Evolutionary conservation across 768 basidiomycete species (phyloP).

Genomic region (Leccinum aurantiacum): DNA sequence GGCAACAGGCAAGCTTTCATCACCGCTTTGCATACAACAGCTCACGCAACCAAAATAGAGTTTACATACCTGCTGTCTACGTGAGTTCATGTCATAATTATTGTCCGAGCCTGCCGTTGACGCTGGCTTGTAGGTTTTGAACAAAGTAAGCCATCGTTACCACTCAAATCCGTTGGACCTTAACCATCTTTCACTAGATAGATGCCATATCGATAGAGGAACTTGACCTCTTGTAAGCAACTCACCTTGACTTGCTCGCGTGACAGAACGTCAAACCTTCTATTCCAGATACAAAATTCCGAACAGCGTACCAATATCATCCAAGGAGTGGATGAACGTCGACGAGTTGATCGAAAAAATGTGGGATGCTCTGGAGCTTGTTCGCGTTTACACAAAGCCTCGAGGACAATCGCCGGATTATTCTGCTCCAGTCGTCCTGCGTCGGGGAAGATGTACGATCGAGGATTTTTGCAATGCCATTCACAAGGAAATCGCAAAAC

Average conservation of each 20-base stretch:
- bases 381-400: conserved; percentile 96
- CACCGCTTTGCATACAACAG: background rate
- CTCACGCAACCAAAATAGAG: conserved; percentile 44
- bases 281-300: conserved; percentile 84
- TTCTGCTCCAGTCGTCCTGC: conserved; percentile 83
- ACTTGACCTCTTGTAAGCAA: conserved; percentile 76
- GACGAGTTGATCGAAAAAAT: conserved; percentile 92
- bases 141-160: conserved; percentile 58
- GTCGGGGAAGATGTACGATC: conserved; percentile 57
- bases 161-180: background rate
- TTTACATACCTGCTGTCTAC: conserved; percentile 92
- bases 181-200: conserved; percentile 50
- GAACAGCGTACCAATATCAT: conserved; percentile 91
- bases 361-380: conserved; percentile 92
- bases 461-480: conserved; percentile 93
- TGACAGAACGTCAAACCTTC: background rate
- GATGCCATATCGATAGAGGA: conserved; percentile 99
- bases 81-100: conserved; percentile 43
- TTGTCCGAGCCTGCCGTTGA: background rate
- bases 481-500: conserved; percentile 96
- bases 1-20: conserved; percentile 67
- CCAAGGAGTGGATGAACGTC: conserved; percentile 92
- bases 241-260: conserved; percentile 7
- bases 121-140: conserved; percentile 56
- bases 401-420: conserved; percentile 92